Evolutionary conservation across 2,329 filamentous ascomycete species (phyloP).

Genomic region (Teratosphaeria destructans): DNA sequence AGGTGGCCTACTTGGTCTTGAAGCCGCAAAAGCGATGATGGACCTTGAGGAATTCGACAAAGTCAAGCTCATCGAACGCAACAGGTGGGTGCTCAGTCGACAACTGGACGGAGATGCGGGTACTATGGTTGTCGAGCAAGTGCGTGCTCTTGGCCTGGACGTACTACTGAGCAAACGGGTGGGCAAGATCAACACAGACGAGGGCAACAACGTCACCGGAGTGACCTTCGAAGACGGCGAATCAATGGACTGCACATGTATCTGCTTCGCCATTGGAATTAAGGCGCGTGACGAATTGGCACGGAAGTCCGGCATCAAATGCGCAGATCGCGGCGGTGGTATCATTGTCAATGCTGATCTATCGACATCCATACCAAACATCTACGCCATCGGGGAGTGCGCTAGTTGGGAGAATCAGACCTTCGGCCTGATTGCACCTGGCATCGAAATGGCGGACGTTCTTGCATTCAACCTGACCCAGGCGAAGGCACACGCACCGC

Average conservation of each 20-base stretch:
- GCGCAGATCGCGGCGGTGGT: conserved; percentile 63
- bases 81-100: conserved; percentile 69
- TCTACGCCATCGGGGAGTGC: conserved; percentile 86
- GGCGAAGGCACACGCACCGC: conserved; percentile 58
- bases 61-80: conserved; percentile 72
- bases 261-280: conserved; percentile 88
- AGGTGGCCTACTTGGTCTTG: conserved; percentile 72
- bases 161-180: conserved; percentile 70
- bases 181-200: conserved; percentile 57
- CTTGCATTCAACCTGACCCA: conserved; percentile 85
- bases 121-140: conserved; percentile 70
- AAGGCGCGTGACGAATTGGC: conserved; percentile 71
- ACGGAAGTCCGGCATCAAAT: conserved; percentile 56
- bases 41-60: conserved; percentile 64
- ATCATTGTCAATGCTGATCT: conserved; percentile 59
- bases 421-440: conserved; percentile 79
- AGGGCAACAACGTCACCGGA: conserved; percentile 57
- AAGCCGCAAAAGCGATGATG: conserved; percentile 87
- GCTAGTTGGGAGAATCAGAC: conserved; percentile 82
- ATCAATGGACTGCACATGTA: conserved; percentile 62
- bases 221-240: conserved; percentile 75
- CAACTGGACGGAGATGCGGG: conserved; percentile 78
- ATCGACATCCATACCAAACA: conserved; percentile 57
- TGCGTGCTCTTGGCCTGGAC: conserved; percentile 66
- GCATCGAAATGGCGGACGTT: conserved; percentile 87